These are phyloP conservation scores for Luffa acutangula DNA, from an alignment of 306 rosid species.

Conservation along the genomic window DNA sequence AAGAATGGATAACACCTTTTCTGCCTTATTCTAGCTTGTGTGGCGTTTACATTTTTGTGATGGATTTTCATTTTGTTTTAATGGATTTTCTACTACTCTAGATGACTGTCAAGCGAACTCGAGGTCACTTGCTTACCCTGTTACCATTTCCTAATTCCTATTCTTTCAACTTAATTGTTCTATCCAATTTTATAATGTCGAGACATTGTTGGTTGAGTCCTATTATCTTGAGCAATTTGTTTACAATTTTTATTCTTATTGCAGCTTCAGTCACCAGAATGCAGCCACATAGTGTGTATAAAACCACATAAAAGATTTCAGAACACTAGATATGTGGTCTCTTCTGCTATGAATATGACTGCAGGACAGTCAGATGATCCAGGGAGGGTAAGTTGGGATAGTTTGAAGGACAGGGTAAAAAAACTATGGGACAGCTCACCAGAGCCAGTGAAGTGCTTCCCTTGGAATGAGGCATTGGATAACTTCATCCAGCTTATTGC, in stretches of 20 bases:
- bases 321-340: conserved; percentile 22
- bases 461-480: conserved; percentile 56
- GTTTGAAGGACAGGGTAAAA: conserved; percentile 28
- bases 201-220: background rate
- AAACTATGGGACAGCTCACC: conserved; percentile 74
- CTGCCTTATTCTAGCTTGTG: background rate
- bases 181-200: background rate
- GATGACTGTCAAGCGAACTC: background rate
- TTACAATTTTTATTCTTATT: conserved; percentile 6
- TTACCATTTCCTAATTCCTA: background rate
- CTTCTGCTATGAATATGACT: conserved; percentile 53
- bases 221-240: background rate
- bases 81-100: background rate
- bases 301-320: conserved; percentile 22
- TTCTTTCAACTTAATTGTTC: background rate
- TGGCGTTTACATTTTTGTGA: background rate
- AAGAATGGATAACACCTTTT: background rate
- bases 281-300: conserved; percentile 13
- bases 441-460: conserved; percentile 70
- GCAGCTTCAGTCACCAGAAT: conserved; percentile 26
- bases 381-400: conserved; percentile 29
- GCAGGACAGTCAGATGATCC: conserved; percentile 54
- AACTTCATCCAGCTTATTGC: conserved; percentile 62
- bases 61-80: background rate
- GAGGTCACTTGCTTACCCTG: background rate